Conservation (phyloP, 345 rosid genomes). For the Lumnitzera littorea region DNA sequence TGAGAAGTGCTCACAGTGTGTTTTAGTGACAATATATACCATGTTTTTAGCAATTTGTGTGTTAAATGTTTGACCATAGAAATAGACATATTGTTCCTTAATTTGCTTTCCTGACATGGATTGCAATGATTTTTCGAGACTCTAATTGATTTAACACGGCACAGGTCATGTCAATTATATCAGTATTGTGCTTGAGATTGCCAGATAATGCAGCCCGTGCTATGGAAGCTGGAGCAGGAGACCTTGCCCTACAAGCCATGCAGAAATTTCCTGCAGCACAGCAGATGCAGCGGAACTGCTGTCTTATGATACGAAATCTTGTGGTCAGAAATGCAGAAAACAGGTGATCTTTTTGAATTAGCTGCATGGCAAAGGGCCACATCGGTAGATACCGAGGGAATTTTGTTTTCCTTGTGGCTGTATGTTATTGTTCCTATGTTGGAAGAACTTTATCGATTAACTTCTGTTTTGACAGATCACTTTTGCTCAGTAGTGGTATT, state of each 20-base stretch:
- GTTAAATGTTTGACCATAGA: no score
- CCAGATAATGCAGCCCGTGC: conserved; percentile 82
- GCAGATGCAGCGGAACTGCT: conserved; percentile 65
- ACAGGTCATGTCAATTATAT: conserved; percentile 71
- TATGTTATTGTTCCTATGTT: neutral
- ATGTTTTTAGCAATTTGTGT: no score
- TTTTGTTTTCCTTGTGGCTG: neutral
- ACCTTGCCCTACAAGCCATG: conserved; percentile 82
- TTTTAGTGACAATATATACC: no score
- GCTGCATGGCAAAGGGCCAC: neutral
- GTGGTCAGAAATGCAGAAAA: conserved; percentile 76
- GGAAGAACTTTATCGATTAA: neutral
- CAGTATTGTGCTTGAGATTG: conserved; percentile 77
- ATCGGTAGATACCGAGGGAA: neutral
- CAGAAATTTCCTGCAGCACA: conserved; percentile 59
- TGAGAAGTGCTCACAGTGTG: no score
- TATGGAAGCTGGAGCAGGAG: conserved; percentile 92
- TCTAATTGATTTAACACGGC: neutral
- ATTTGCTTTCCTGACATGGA: no score
- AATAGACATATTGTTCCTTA: no score
- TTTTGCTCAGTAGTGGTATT: conserved; percentile 59
- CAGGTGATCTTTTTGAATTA: conserved; percentile 39
- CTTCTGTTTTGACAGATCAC: conserved; percentile 31
- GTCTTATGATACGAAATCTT: conserved; percentile 89
- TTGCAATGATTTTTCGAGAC: neutral